A percentile compares a stretch with the other conserved stretches of the same genome.
These are phyloP conservation scores for Metrosideros polymorpha DNA, from an alignment of 441 rosid genomes.

Conservation along the genomic window DNA sequence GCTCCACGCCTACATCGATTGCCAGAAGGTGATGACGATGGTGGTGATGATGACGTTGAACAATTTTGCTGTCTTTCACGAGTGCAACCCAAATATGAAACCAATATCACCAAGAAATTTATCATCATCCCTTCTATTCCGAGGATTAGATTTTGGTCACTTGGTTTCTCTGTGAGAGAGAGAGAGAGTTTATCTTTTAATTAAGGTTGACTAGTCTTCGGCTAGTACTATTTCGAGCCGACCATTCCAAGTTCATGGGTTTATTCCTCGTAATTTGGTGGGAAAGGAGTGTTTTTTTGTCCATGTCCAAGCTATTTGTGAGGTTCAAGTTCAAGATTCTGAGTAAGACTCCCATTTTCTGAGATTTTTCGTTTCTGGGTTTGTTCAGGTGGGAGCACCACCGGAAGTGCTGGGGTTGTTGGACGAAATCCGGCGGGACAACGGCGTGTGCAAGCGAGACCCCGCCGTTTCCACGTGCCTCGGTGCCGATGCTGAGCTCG, in stretches of 20 bases:
- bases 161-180: background rate
- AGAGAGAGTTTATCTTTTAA: background rate
- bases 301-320: background rate
- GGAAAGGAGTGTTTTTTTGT: background rate
- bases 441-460: slow-evolving; percentile 29
- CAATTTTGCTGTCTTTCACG: background rate
- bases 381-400: slow-evolving; percentile 78
- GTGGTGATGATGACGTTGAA: slow-evolving; percentile 11
- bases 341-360: background rate
- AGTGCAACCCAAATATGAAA: background rate
- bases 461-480: slow-evolving; percentile 16
- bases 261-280: background rate
- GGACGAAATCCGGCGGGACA: slow-evolving; percentile 62
- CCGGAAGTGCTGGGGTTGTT: slow-evolving; percentile 61
- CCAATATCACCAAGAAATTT: background rate
- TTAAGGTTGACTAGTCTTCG: background rate
- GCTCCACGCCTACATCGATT: slow-evolving; percentile 79
- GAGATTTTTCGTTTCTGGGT: background rate
- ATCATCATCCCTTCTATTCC: background rate
- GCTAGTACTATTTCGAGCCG: background rate
- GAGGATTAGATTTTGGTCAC: background rate
- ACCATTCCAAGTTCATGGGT: background rate
- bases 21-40: slow-evolving; percentile 61
- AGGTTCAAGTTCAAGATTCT: background rate
- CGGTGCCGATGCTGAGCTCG: slow-evolving; percentile 88